A percentile compares a stretch with the other conserved stretches of the same genome.
phyloP scores from a whole-genome alignment of 192 early-diverging fungal species.

The Coemansia sp. region DNA sequence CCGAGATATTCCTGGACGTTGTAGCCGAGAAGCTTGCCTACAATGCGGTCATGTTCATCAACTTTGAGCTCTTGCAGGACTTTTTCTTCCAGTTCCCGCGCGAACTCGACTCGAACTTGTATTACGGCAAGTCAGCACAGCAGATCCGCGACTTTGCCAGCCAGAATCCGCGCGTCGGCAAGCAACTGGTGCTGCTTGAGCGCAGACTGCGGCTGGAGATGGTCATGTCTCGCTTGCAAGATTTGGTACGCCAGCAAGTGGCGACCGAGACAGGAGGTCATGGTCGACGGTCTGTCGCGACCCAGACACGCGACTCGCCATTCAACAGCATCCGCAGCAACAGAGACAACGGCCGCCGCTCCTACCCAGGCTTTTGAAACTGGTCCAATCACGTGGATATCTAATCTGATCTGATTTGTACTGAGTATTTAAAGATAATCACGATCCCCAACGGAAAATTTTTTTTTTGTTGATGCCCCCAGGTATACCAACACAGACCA shows the following conservation, averaged over 20 bases:
- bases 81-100: constrained; percentile 98
- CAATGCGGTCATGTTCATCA: constrained; percentile 96
- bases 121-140: constrained; percentile 77
- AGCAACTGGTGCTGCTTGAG: constrained; percentile 86
- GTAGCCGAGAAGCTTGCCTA: constrained; percentile 94
- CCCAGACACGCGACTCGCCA: neutral
- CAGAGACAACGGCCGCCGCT: constrained; percentile 13
- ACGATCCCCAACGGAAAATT: constrained; percentile 11
- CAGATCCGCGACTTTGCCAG: constrained; percentile 86
- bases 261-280: constrained; percentile 14
- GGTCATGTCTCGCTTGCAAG: constrained; percentile 59
- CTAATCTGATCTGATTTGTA: neutral
- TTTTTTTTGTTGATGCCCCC: constrained; percentile 1
- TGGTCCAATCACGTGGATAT: constrained; percentile 9
- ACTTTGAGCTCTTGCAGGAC: constrained; percentile 95
- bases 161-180: constrained; percentile 81
- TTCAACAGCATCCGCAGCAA: constrained; percentile 13
- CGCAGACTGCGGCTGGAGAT: constrained; percentile 80
- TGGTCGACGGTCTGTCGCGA: neutral
- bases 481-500: neutral
- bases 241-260: constrained; percentile 46
- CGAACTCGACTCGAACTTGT: constrained; percentile 89
- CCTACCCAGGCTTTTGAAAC: constrained; percentile 26
- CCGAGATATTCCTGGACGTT: constrained; percentile 89
- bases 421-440: neutral